Evolutionary conservation across 352 stramenopile species (phyloP).

Genomic region (Phytophthora cactorum): DNA sequence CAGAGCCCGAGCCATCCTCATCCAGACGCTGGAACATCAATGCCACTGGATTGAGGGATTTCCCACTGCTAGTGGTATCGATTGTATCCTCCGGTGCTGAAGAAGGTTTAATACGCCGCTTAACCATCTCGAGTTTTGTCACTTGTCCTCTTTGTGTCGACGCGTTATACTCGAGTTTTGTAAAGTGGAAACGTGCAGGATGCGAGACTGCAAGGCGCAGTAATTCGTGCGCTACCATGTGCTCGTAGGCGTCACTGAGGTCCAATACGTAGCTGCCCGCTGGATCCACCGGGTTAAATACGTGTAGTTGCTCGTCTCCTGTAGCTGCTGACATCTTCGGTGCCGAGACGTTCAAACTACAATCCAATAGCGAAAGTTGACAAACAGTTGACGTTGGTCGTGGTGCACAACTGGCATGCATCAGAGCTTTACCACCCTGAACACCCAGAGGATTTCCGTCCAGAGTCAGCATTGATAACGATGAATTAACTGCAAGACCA

Average conservation of each 20-base stretch:
- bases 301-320: conserved; percentile 35
- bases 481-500: conserved; percentile 55
- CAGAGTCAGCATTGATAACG: conserved; percentile 52
- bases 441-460: conserved; percentile 68
- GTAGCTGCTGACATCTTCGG: conserved; percentile 23
- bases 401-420: conserved; percentile 58
- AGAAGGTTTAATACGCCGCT: conserved; percentile 15
- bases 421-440: conserved; percentile 61
- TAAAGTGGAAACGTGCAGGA: conserved; percentile 50
- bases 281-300: conserved; percentile 70
- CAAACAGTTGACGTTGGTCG: conserved; percentile 29
- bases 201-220: conserved; percentile 68
- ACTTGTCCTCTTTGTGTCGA: conserved; percentile 10
- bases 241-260: conserved; percentile 74
- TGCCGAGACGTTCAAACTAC: conserved; percentile 41
- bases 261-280: conserved; percentile 64
- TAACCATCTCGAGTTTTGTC: conserved; percentile 30
- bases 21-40: conserved; percentile 59
- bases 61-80: conserved; percentile 1
- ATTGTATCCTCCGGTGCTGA: background rate
- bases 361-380: conserved; percentile 62
- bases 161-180: conserved; percentile 52
- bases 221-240: conserved; percentile 76
- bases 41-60: conserved; percentile 27
- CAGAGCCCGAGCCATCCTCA: conserved; percentile 49